Evolutionary conservation across 768 basidiomycete species (phyloP).

Genomic region (Lactarius vividus): DNA sequence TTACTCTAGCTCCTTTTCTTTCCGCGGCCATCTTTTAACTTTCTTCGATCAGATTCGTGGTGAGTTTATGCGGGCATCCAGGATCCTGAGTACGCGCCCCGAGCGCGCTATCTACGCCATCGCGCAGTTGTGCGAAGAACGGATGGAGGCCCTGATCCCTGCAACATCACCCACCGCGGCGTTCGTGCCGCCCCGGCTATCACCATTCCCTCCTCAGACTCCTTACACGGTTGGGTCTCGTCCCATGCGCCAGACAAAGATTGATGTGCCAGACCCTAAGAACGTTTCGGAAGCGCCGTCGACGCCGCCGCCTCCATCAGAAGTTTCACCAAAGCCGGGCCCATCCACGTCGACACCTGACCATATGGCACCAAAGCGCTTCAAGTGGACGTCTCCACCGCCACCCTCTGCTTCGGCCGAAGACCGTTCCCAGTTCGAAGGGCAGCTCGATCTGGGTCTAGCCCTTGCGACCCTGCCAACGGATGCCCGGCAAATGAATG

Average conservation of each 20-base stretch:
- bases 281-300: conserved; percentile 49
- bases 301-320: conserved; percentile 28
- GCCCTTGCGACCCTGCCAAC: conserved; percentile 66
- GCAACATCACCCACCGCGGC: conserved; percentile 44
- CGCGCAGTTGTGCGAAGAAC: conserved; percentile 89
- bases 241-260: conserved; percentile 50
- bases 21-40: neutral
- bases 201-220: conserved; percentile 58
- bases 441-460: conserved; percentile 60
- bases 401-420: conserved; percentile 69
- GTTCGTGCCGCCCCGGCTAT: conserved; percentile 46
- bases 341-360: conserved; percentile 35
- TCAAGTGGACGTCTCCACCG: conserved; percentile 84
- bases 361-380: conserved; percentile 78
- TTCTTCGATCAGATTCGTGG: conserved; percentile 75
- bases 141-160: conserved; percentile 59
- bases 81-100: conserved; percentile 76
- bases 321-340: conserved; percentile 20
- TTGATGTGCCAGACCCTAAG: conserved; percentile 39
- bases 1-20: conserved; percentile 1
- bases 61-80: conserved; percentile 94
- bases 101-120: conserved; percentile 80
- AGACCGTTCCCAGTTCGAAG: conserved; percentile 66
- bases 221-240: conserved; percentile 67
- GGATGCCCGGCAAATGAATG: conserved; percentile 54